A percentile compares a stretch with the other conserved stretches of the same genome.
Conservation (phyloP, 768 basidiomycete genomes). For the Mycena vulgaris region DNA sequence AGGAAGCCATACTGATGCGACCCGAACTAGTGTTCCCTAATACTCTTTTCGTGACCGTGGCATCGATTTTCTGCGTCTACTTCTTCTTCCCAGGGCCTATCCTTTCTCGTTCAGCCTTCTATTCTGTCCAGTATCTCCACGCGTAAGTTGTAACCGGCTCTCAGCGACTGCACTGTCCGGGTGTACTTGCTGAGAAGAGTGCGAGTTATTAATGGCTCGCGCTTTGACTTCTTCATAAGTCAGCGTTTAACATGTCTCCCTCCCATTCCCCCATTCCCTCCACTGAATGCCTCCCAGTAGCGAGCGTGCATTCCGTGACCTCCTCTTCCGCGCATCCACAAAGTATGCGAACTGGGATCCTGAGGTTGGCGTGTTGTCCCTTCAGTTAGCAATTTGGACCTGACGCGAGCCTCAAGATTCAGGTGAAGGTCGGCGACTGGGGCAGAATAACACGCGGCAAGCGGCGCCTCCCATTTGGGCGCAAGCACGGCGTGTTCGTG, state of each 20-base stretch:
- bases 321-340: conserved; percentile 46
- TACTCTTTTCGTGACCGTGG: conserved; percentile 25
- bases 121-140: conserved; percentile 30
- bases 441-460: conserved; percentile 44
- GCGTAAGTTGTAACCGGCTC: conserved; percentile 15
- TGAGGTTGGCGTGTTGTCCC: conserved; percentile 39
- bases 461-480: conserved; percentile 40
- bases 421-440: conserved; percentile 48
- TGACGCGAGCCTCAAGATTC: neutral
- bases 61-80: conserved; percentile 17
- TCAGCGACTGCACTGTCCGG: conserved; percentile 16
- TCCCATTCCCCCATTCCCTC: too few species aligned
- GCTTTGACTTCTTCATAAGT: too few species aligned
- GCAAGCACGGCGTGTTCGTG: conserved; percentile 45
- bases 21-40: too few species aligned
- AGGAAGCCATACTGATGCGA: too few species aligned
- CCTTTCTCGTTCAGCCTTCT: conserved; percentile 23
- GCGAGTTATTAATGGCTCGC: too few species aligned
- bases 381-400: neutral
- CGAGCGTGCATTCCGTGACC: conserved; percentile 49
- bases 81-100: conserved; percentile 35
- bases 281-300: too few species aligned
- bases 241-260: too few species aligned
- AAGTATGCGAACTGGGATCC: conserved; percentile 54
- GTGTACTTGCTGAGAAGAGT: too few species aligned